Base-by-base conservation (phyloP, 371 early-diverging fungal species). In the Rhizopus delemar region DNA sequence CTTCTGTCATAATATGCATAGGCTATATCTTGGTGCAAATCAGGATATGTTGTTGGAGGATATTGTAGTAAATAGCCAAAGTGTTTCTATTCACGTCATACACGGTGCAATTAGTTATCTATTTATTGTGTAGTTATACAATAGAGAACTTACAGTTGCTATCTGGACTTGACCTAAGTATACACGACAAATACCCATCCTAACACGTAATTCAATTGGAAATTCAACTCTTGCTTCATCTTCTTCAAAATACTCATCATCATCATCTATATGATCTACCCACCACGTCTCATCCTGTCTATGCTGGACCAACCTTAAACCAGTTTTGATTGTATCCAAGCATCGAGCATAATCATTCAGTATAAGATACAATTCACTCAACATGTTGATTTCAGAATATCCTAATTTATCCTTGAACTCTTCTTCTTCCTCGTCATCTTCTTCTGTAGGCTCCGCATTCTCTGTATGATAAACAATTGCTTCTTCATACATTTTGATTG, bases 161-260 rank as follows among this genome's bases (percentile, higher is more conserved):
- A 79, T 64, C 22, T 85, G 82, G 3, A 75, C 70, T 55, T 92
- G 85, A 39, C 86, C 91, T 43, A 92, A 59, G 71, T 84, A 78
- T 15, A 95, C 56, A 38, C 94, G 83, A 61, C 93, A 92, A 29
- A 90, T 82, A 28, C 94, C 97, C 58, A 93, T 84, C 66, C 92
- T 88, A 39, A 89, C 87, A 29, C 93, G 82, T 41, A 96, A 74
- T 70, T 95, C 94, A 4, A 93, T 70, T 0, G 94, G 95, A 36
- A 95, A 74, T 28, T 73, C 75, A 9, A 69, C 62, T 39, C 70
- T 63, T 3, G 65, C 29, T 36, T 69, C 74, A 51, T 74, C 75
- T 2, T 65, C 65, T 51, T 70, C 73, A 8, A 78, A 71, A 33
- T 80, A 80, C 43, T 86, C 85, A 36, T 86, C 83, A 50, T 78